phyloP scores from a whole-genome alignment of 2,329 filamentous ascomycete genomes.

The Stagonosporopsis chrysanthemi region DNA sequence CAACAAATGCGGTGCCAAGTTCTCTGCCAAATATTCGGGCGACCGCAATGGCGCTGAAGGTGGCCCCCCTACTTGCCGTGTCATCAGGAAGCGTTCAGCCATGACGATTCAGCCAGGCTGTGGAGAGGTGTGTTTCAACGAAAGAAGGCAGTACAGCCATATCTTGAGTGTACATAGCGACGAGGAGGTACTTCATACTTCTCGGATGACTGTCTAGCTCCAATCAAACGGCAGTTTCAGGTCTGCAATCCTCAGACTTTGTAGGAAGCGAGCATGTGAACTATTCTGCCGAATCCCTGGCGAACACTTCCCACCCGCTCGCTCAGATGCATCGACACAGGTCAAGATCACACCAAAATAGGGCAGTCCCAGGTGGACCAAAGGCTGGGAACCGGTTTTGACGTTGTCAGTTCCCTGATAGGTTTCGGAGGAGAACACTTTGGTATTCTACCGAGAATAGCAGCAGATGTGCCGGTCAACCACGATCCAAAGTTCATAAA shows the following conservation, averaged over 20 bases:
- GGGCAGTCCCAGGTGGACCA: not conserved
- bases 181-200: not conserved
- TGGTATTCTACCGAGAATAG: not conserved
- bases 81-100: not conserved
- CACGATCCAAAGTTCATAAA: not conserved
- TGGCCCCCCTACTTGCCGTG: not conserved
- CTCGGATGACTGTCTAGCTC: not conserved
- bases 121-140: not conserved
- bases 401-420: not conserved
- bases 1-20: conserved; percentile 49
- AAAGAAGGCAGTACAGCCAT: not conserved
- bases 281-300: not conserved
- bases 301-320: not conserved
- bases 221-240: not conserved
- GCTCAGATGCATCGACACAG: not conserved
- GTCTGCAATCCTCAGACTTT: conserved; percentile 2
- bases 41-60: conserved; percentile 1
- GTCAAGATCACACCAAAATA: not conserved
- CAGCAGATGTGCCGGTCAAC: not conserved
- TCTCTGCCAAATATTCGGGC: conserved; percentile 45
- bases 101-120: not conserved
- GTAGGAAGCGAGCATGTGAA: conserved; percentile 3
- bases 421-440: not conserved
- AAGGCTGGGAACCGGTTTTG: not conserved
- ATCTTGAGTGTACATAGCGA: not conserved